Conservation (phyloP, 805 yeast genomes). For the Yamadazyma ubonensis region DNA sequence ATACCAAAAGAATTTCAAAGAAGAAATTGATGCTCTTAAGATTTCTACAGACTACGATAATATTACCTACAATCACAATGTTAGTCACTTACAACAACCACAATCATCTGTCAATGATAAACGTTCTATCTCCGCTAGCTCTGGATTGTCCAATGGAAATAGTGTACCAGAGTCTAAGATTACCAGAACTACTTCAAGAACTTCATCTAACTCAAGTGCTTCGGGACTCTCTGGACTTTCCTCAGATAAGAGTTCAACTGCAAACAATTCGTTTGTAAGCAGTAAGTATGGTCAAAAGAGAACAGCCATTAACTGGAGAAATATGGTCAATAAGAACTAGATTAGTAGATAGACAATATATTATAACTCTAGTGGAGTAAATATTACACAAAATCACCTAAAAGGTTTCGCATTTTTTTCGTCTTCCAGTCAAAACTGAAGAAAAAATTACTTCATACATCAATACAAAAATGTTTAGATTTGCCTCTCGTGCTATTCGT, state of each 20-base stretch:
- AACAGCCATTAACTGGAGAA: conserved; percentile 42
- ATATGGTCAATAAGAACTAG: conserved; percentile 15
- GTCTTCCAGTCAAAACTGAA: conserved; percentile 9
- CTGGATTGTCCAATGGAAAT: conserved; percentile 18
- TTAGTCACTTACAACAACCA: conserved; percentile 17
- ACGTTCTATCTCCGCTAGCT: conserved; percentile 18
- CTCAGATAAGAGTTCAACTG: conserved; percentile 17
- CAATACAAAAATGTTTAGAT: conserved; percentile 46
- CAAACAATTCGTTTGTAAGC: conserved; percentile 8
- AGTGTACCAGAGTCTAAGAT: conserved; percentile 20
- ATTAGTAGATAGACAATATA: no score
- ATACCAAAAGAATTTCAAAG: conserved; percentile 63
- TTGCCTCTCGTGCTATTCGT: conserved; percentile 45
- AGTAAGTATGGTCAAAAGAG: conserved; percentile 19
- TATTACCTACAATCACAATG: conserved; percentile 23
- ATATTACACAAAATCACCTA: conserved; percentile 2
- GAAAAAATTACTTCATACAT: conserved; percentile 5
- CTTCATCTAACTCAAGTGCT: conserved; percentile 24
- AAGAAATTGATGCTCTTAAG: conserved; percentile 53
- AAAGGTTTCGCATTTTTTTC: conserved; percentile 4
- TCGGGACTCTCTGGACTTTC: conserved; percentile 30
- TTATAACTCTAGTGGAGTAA: neutral
- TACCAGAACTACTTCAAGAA: conserved; percentile 22
- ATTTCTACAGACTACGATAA: conserved; percentile 34
- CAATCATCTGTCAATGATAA: conserved; percentile 16